These are phyloP conservation scores for Fusarium bulbicola DNA, from an alignment of 2,329 filamentous ascomycete genomes.

Conservation along the genomic window DNA sequence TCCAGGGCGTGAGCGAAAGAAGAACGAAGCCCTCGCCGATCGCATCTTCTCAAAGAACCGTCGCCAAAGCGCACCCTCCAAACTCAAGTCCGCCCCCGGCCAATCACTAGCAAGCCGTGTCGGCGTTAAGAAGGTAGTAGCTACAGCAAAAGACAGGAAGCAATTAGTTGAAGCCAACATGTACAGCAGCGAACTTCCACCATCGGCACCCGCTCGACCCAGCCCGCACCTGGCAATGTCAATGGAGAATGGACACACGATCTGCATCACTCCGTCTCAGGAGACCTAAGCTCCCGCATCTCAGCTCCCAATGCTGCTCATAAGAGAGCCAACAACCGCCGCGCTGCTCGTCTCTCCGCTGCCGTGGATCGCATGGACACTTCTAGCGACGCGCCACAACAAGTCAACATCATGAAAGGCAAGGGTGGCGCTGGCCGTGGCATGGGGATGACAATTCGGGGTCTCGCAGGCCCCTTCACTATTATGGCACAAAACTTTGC, in stretches of 20 bases:
- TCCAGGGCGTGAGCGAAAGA: constrained; percentile 72
- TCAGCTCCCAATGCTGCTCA: constrained; percentile 48
- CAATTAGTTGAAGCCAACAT: constrained; percentile 15
- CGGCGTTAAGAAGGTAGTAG: constrained; percentile 76
- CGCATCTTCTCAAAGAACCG: constrained; percentile 74
- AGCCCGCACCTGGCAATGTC: constrained; percentile 61
- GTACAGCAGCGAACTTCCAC: constrained; percentile 38
- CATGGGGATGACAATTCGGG: constrained; percentile 73
- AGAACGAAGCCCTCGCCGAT: constrained; percentile 75
- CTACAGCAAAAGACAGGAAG: constrained; percentile 17
- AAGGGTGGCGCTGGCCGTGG: constrained; percentile 22
- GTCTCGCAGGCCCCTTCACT: constrained; percentile 75
- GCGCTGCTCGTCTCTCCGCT: constrained; percentile 53
- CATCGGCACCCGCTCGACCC: constrained; percentile 31
- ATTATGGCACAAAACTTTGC: constrained; percentile 86
- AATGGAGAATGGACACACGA: constrained; percentile 78
- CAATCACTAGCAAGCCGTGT: constrained; percentile 76
- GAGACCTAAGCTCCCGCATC: constrained; percentile 57
- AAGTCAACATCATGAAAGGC: constrained; percentile 48
- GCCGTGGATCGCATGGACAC: constrained; percentile 55
- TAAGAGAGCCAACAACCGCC: constrained; percentile 39
- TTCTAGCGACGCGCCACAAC: constrained; percentile 43
- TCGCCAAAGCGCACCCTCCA: constrained; percentile 64
- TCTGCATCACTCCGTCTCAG: constrained; percentile 62
- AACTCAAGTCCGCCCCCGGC: constrained; percentile 55